A percentile compares a stretch with the other conserved stretches of the same genome.
These are phyloP conservation scores for Scheffersomyces parashehatae DNA, from an alignment of 1,139 yeast species.

Conservation along the genomic window DNA sequence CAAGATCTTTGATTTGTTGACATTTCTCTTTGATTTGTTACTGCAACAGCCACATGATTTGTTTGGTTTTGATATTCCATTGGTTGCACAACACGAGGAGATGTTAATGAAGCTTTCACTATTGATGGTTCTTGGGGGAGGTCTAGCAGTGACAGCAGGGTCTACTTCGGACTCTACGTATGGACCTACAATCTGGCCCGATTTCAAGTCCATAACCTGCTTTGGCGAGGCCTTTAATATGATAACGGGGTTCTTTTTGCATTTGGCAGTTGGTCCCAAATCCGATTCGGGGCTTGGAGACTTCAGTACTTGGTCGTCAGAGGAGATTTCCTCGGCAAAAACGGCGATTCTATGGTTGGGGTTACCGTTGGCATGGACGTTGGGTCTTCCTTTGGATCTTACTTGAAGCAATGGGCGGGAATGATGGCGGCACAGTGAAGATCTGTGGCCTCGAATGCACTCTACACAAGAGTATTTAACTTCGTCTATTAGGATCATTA, in stretches of 20 bases:
- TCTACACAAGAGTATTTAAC: constrained; percentile 87
- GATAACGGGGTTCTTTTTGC: constrained; percentile 33
- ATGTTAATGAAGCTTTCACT: constrained; percentile 39
- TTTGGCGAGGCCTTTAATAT: constrained; percentile 50
- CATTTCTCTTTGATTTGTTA: constrained; percentile 13
- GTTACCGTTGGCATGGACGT: constrained; percentile 45
- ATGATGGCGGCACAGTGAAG: constrained; percentile 83
- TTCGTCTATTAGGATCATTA: constrained; percentile 82
- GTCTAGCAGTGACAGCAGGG: constrained; percentile 11
- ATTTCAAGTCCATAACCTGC: constrained; percentile 50
- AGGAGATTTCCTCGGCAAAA: constrained; percentile 51
- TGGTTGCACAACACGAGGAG: constrained; percentile 31
- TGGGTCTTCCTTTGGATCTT: constrained; percentile 85
- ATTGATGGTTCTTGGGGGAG: constrained; percentile 27
- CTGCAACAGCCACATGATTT: constrained; percentile 33
- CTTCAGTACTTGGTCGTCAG: constrained; percentile 6
- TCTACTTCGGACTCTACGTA: constrained; percentile 23
- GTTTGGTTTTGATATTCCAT: constrained; percentile 19
- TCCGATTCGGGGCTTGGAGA: not conserved
- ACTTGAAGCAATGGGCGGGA: constrained; percentile 80
- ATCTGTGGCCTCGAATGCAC: constrained; percentile 91
- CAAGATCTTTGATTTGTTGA: constrained; percentile 39
- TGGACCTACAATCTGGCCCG: constrained; percentile 46
- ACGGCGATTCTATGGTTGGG: constrained; percentile 58
- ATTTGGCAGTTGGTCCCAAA: constrained; percentile 4